These are phyloP conservation scores for Coemansia sp. DNA, from an alignment of 192 early-diverging fungal species.

Conservation along the genomic window DNA sequence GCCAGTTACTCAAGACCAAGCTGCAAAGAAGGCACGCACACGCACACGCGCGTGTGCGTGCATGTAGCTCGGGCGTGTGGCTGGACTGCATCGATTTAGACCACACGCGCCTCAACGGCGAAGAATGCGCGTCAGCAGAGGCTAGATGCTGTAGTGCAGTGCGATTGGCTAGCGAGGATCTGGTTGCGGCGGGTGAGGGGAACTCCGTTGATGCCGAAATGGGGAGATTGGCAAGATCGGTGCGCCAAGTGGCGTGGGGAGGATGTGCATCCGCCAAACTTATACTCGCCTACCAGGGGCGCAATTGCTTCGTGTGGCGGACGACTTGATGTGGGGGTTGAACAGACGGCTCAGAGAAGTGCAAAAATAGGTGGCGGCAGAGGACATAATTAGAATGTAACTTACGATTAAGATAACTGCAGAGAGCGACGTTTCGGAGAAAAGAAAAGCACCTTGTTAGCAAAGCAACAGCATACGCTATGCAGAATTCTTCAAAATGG, in stretches of 20 bases:
- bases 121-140: too few relatives aligned
- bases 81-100: not conserved
- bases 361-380: not conserved
- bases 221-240: constrained; percentile 3
- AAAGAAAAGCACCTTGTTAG: too few relatives aligned
- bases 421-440: too few relatives aligned
- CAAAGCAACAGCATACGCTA: too few relatives aligned
- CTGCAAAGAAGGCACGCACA: not conserved
- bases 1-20: not conserved
- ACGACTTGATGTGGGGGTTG: not conserved
- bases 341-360: not conserved
- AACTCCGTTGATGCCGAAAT: not conserved
- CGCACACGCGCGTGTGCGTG: too few relatives aligned
- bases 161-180: not conserved
- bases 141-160: not conserved
- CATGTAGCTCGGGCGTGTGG: not conserved
- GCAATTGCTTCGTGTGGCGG: not conserved
- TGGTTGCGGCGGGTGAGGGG: not conserved
- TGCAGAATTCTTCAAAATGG: too few relatives aligned
- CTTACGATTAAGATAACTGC: not conserved
- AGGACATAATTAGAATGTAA: not conserved
- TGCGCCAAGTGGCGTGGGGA: not conserved
- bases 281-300: not conserved
- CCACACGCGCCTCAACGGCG: not conserved
- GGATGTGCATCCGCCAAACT: not conserved